phyloP scores from a whole-genome alignment of 179 eudicot species.

The Pouteria campechiana region DNA sequence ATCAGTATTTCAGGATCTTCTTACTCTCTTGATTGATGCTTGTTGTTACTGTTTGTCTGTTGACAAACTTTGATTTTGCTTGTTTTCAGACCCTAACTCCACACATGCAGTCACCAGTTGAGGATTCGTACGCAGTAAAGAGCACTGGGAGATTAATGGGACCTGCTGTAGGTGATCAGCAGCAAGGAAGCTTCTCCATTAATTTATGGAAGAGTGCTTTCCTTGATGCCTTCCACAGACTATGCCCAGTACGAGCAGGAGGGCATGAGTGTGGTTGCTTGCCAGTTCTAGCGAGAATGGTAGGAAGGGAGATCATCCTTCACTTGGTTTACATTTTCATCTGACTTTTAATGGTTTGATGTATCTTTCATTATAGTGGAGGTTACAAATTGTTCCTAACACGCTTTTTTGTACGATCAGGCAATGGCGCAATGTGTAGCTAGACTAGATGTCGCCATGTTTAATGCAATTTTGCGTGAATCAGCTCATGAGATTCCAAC shows the following conservation, averaged over 20 bases:
- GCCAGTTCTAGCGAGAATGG: constrained; percentile 73
- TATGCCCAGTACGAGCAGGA: constrained; percentile 86
- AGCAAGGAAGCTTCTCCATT: constrained; percentile 58
- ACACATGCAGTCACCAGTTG: constrained; percentile 68
- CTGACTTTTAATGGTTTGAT: too few relatives aligned
- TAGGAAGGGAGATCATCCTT: too few relatives aligned
- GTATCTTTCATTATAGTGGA: too few relatives aligned
- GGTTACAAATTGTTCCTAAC: too few relatives aligned
- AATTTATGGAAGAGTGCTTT: constrained; percentile 79
- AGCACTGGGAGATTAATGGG: constrained; percentile 37
- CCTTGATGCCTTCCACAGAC: constrained; percentile 60
- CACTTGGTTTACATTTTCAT: too few relatives aligned
- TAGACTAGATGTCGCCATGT: constrained; percentile 93
- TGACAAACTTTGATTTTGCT: constrained; percentile 6
- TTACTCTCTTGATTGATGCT: too few relatives aligned
- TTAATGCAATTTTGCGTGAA: constrained; percentile 89
- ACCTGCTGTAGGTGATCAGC: constrained; percentile 65
- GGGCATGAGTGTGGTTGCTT: constrained; percentile 96
- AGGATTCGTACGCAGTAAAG: constrained; percentile 28
- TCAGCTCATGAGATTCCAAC: constrained; percentile 86
- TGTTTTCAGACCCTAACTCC: constrained; percentile 64
- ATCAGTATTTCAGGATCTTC: too few relatives aligned
- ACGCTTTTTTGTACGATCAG: constrained; percentile 18
- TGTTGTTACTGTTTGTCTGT: background rate
- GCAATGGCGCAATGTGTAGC: constrained; percentile 80